Evolutionary conservation across 202 grass and related monocot species (phyloP), one percentile per base, ranked within the genome.

Genomic region (Panicum hallii): DNA sequence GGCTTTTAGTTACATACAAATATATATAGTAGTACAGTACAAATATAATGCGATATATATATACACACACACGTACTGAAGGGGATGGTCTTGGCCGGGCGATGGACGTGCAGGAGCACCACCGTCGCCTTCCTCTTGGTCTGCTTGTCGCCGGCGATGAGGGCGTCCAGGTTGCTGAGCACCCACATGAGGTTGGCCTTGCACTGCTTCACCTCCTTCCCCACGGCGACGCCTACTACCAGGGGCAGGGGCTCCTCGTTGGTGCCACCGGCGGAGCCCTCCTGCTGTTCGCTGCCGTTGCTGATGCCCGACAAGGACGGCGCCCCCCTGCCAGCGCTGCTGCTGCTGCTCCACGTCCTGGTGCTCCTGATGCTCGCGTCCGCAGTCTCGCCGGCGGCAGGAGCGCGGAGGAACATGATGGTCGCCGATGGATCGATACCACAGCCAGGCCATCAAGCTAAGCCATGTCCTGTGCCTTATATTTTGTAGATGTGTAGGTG

Each of bases 71-170:
- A 55, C 52, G 17, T 57, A 75, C 72, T 57, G 72, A 75, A 57
- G 10, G 72, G 72, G 72, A 75, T 75, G 53, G 32, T 57, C 72
- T 57, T 75, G 32, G 72, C 72, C 16, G 50, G 72, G 72, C 72
- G 72, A 75, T 75, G 72, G 72, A 75, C 72, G 72, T 75, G 72
- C 50, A 75, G 72, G 17, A 75, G 72, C 52, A 75, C 7, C 72
- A 57, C 49, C 50, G 15, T 75, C 30, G 17, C 50, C 50, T 56
- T 40, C 34, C 0, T 11, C 72, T 6, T 13, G 19, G 0, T 40
- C 72, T 6, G 12, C 4, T 13, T 4, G 13, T 8, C 6, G 70
- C 3, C 30, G 46, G 14, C 14, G 72, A 58, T 36, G 52, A 75
- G 22, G 72, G 72, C 52, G 50, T 58, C 72, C 34, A 75, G 38